Base-by-base conservation (phyloP, 1,139 yeast species). In the Candida buenavistaensis region DNA sequence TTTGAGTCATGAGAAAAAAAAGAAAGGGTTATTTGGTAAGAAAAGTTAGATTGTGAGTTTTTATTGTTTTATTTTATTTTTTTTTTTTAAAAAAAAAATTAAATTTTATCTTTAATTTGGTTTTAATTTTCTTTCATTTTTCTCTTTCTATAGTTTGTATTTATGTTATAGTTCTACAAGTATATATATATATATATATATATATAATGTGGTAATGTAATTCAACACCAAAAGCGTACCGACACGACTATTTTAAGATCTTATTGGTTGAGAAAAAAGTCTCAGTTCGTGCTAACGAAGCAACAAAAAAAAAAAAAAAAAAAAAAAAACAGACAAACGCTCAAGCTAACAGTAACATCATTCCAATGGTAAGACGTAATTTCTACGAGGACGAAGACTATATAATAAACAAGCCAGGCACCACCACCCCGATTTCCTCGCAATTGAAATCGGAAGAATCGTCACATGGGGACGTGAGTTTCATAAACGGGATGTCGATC, bases 321-420 rank as follows among this genome's bases (percentile, higher is more conserved):
- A 35, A 28, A 23, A 12, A 22, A 24, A n/a, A 21, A 14, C 19
- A 20, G n/a, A 3, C 23, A 17, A n/a, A n/a, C 23, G 11, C 6
- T 6, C 19, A 17, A 17, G 7, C 19, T 7, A 17, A 17, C 19
- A 17, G 7, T 5, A n/a, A 22, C 13, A 4, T 13, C 3, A 6
- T 6, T 7, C 9, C 23, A 5, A 21, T 48, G 54, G 45, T 35
- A 27, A 55, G 44, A 34, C 62, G 80, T 54, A 57, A 68, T 1
- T 77, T 77, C 48, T 77, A 77, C 44, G 70, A 68, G 43, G 78
- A 75, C 46, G 80, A 75, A 40, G 78, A 73, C 41, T 58, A 57
- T 23, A 55, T 64, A 28, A 45, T 63, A 21, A 64, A 70, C 38
- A 69, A 67, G 30, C 82, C 82, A 1, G 81, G 81, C 0, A 53